Base-by-base conservation (phyloP, 768 basidiomycete species). In the Zangia roseola region DNA sequence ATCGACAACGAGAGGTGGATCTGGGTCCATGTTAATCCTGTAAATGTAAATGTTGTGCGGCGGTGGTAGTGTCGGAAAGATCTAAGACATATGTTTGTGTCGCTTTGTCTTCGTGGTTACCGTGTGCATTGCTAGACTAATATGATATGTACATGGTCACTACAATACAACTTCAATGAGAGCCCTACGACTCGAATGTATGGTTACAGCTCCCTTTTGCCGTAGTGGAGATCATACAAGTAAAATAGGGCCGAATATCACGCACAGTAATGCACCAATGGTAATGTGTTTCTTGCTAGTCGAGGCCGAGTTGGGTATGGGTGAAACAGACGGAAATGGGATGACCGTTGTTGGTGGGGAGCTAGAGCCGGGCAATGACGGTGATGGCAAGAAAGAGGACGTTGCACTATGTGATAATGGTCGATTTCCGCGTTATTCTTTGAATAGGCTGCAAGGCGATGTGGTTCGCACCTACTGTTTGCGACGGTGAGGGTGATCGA, bases 1-100 rank as follows among this genome's bases (percentile, higher is more conserved):
- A 59, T 93, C 91, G 49, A 93, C 88, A 24, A 92, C 89, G 50
- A 92, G 69, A 25, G 86, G 85, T 24, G 68, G 58, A 48, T 63
- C 62, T 39, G 61, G 17, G 26, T 70, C 58, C 69, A 71, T 71
- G 34, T 24, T 39, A 33, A 36, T 26, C n/a, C 28, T 24, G 46
- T 6, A 2, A 37, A 40, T 42, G 39, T 17, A 46, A 28, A 26
- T 23, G 36, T 37, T 8, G 36, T 44, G 39, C 33, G 42, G 17
- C 10, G 35, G 28, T 33, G 25, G 14, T 40, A 3, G 42, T 20
- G 21, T 37, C 34, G 6, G n/a, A 30, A 20, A 37, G 40, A 45
- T 48, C 51, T n/a, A 10, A 34, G 35, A 21, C 16, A 10, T 7
- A 35, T 64, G 57, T 64, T 64, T 64, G 56, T 34, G 33, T 33